phyloP scores from a whole-genome alignment of 2,329 filamentous ascomycete genomes.

The Raffaelea arxii region DNA sequence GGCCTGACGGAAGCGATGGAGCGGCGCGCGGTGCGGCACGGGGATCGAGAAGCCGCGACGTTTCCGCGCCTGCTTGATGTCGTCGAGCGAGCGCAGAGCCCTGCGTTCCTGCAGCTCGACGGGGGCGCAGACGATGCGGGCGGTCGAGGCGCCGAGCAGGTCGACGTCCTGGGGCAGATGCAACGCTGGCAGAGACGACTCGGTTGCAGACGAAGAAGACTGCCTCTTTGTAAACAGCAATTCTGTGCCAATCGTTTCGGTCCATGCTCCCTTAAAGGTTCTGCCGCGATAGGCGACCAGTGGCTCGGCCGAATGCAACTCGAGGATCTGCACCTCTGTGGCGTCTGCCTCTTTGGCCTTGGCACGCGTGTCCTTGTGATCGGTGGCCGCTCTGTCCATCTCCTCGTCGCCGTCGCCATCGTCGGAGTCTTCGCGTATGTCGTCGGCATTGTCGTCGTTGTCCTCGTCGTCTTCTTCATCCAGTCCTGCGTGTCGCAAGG shows the following conservation, averaged over 20 bases:
- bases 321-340: conserved; percentile 65
- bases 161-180: conserved; percentile 11
- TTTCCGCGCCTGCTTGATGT: background rate
- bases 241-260: conserved; percentile 74
- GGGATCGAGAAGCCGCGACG: conserved; percentile 12
- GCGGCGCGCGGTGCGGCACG: conserved; percentile 9
- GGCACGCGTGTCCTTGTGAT: conserved; percentile 11
- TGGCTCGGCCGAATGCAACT: conserved; percentile 66
- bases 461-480: conserved; percentile 11
- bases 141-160: conserved; percentile 19
- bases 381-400: background rate
- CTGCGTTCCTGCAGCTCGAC: conserved; percentile 7
- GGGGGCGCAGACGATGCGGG: conserved; percentile 12
- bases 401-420: background rate
- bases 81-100: background rate
- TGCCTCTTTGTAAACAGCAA: conserved; percentile 54
- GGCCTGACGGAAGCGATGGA: conserved; percentile 12
- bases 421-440: conserved; percentile 4
- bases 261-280: conserved; percentile 74
- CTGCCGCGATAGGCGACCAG: conserved; percentile 71
- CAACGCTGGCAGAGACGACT: background rate
- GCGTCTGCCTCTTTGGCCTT: conserved; percentile 4
- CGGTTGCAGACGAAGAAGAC: background rate
- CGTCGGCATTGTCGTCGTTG: conserved; percentile 2
- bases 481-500: no score